Percentiles rank a stretch among this genome's conserved stretches.
These are phyloP conservation scores for Dipteronia sinensis DNA, from an alignment of 345 rosid species.

Conservation along the genomic window DNA sequence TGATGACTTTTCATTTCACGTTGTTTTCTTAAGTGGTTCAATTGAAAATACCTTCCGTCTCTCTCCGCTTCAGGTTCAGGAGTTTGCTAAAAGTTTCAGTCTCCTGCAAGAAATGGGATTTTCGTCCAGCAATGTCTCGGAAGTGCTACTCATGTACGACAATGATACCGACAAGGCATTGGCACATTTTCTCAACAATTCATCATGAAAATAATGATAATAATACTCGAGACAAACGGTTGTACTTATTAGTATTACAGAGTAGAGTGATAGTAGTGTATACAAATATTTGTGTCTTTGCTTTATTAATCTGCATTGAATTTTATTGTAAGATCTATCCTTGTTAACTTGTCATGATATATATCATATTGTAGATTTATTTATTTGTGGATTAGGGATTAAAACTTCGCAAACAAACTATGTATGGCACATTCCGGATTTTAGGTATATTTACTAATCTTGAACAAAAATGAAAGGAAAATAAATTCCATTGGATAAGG, in stretches of 20 bases:
- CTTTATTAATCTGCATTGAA: neutral
- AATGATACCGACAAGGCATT: slow-evolving; percentile 78
- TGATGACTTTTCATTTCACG: neutral
- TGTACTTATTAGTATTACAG: neutral
- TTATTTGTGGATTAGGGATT: no score
- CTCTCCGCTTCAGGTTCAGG: slow-evolving; percentile 51
- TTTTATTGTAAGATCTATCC: neutral
- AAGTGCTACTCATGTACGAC: slow-evolving; percentile 63
- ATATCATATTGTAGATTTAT: no score
- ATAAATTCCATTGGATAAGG: no score
- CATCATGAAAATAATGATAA: slow-evolving; percentile 32
- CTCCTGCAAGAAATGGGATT: slow-evolving; percentile 83
- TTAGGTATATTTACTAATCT: no score
- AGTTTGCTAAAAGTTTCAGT: slow-evolving; percentile 61
- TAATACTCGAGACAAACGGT: neutral
- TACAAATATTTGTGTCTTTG: neutral
- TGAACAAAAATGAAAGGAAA: no score
- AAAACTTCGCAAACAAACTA: no score
- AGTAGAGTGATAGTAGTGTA: neutral
- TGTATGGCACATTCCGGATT: no score
- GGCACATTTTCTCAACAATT: slow-evolving; percentile 57
- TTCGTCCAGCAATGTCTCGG: slow-evolving; percentile 61
- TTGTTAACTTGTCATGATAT: no score
- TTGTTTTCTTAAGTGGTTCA: neutral
- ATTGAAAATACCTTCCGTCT: no score